Conservation (phyloP, 495 filamentous ascomycete species). For the Penicillium waksmanii region DNA sequence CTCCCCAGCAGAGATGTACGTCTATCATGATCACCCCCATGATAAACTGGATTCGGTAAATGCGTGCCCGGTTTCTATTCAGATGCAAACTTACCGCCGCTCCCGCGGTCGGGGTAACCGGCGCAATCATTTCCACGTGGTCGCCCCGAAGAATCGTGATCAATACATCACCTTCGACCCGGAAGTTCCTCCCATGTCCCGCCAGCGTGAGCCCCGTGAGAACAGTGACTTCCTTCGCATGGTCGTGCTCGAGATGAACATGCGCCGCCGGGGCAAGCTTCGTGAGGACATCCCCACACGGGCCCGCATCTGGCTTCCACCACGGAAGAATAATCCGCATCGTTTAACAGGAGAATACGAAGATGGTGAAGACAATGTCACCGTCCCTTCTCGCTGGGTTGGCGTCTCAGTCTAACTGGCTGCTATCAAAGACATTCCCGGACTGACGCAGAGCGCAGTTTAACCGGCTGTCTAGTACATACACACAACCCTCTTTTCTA, state of each 20-base stretch:
- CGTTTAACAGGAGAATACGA: constrained; percentile 36
- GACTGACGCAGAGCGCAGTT: constrained; percentile 23
- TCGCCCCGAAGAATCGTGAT: constrained; percentile 33
- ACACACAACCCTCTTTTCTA: constrained; percentile 14
- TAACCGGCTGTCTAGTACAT: constrained; percentile 20
- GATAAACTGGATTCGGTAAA: constrained; percentile 31
- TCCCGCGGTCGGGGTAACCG: constrained; percentile 38
- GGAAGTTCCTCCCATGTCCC: constrained; percentile 54
- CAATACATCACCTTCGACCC: constrained; percentile 48
- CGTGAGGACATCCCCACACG: constrained; percentile 81
- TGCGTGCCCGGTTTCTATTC: constrained; percentile 74
- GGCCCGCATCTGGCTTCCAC: constrained; percentile 85
- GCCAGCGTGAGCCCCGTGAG: constrained; percentile 88
- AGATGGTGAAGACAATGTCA: constrained; percentile 37
- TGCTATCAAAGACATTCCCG: constrained; percentile 4
- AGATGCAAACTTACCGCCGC: constrained; percentile 79
- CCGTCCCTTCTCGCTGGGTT: constrained; percentile 47
- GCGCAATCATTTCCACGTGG: constrained; percentile 39
- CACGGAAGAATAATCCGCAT: constrained; percentile 59
- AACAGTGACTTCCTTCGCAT: constrained; percentile 94
- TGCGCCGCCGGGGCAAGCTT: constrained; percentile 89
- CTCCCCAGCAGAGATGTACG: constrained; percentile 67
- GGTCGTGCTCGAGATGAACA: constrained; percentile 95
- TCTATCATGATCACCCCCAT: constrained; percentile 52
- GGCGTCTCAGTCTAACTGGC: constrained; percentile 38